These are phyloP conservation scores for Eimeria sp. DNA, from an alignment of 169 alveolate species.

Conservation along the genomic window DNA sequence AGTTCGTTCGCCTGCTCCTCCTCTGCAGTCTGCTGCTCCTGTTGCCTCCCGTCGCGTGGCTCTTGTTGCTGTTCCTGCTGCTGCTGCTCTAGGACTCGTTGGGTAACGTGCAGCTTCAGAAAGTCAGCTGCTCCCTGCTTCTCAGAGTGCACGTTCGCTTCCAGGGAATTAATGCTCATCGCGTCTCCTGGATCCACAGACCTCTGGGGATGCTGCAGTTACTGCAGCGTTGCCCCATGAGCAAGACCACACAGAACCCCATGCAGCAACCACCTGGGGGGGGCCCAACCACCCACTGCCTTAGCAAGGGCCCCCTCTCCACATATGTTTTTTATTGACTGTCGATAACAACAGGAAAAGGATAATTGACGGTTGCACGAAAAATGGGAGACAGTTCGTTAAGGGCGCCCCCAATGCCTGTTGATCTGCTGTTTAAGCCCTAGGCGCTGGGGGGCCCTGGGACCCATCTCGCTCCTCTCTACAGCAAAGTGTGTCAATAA, in stretches of 20 bases:
- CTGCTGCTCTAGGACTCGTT: neutral
- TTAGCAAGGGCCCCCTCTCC: conserved; percentile 2
- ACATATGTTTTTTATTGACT: neutral
- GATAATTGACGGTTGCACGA: neutral
- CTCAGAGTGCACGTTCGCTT: neutral
- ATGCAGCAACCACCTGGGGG: neutral
- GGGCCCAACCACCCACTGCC: conserved; percentile 9
- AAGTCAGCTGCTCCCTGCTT: neutral
- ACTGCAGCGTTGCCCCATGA: neutral
- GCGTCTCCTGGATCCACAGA: neutral
- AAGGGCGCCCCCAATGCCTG: neutral
- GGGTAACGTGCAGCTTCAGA: neutral
- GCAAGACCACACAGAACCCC: neutral
- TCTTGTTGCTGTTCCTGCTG: neutral
- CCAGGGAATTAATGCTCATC: neutral
- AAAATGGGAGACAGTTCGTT: neutral
- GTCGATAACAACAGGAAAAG: neutral
- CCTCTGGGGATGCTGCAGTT: neutral
- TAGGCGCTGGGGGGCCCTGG: neutral
- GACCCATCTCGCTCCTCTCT: neutral
- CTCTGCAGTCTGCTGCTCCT: neutral
- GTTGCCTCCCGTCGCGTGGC: neutral
- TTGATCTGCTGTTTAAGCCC: neutral
- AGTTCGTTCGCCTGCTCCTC: neutral
- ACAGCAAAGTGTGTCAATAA: neutral